Evolutionary conservation across 805 yeast genomes (phyloP).

Genomic region (Barnettozyma salicaria): DNA sequence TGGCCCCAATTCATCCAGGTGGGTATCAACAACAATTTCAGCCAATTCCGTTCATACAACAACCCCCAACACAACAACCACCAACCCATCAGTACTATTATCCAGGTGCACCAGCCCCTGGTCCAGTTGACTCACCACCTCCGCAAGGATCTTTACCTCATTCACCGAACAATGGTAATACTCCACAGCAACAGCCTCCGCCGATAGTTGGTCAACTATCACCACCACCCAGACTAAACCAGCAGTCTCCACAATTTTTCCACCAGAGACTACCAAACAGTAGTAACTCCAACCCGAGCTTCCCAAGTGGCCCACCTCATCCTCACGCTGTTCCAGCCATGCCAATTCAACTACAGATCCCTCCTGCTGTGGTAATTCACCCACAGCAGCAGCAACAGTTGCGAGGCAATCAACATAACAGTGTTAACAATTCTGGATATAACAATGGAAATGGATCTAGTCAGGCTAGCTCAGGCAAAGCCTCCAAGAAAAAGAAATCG

Average conservation of each 20-base stretch:
- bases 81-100: slow-evolving; percentile 3
- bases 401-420: too few relatives aligned
- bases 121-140: slow-evolving; percentile 4
- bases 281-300: slow-evolving; percentile 1
- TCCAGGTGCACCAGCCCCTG: slow-evolving; percentile 4
- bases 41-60: slow-evolving; percentile 21
- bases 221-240: slow-evolving; percentile 1
- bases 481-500: slow-evolving; percentile 4
- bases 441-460: slow-evolving; percentile 3
- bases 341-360: too few relatives aligned
- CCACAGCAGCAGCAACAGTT: too few relatives aligned
- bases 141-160: neutral
- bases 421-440: slow-evolving; percentile 2
- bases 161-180: slow-evolving; percentile 1
- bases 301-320: neutral
- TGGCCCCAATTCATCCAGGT: slow-evolving; percentile 11
- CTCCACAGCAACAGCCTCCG: too few relatives aligned
- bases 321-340: slow-evolving; percentile 1
- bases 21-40: slow-evolving; percentile 12
- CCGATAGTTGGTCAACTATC: slow-evolving; percentile 3
- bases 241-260: slow-evolving; percentile 12
- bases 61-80: slow-evolving; percentile 6
- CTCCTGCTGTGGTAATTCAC: too few relatives aligned
- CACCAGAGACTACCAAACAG: slow-evolving; percentile 9
- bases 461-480: neutral